Evolutionary conservation across 352 stramenopile genomes (phyloP), one percentile per base, ranked within the genome.

Genomic region (Nothophytophthora sp.): DNA sequence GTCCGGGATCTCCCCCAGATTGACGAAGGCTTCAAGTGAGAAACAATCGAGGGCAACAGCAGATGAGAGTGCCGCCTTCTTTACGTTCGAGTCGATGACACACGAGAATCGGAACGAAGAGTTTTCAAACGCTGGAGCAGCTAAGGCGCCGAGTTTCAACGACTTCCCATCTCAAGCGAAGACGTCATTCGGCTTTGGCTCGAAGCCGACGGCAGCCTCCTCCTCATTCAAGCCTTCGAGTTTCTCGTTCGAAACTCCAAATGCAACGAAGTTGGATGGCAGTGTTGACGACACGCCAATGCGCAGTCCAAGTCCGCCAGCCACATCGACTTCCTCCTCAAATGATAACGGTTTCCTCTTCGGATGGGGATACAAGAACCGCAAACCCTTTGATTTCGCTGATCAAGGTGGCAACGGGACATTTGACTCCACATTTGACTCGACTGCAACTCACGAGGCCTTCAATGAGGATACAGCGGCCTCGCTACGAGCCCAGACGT

Each of bases 301-400:
- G 62, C 16, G 8, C n/a, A 66, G 38, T 27, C 35, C 43, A 34
- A 61, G 43, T 16, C 37, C 52, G 35, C 43, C 39, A 6, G 18
- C 18, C 0, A 48, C 60, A 10, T 20, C 37, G 1, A 40, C 7
- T 29, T 29, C 5, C 20, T 36, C 47, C 3, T 29, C 50, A 9
- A 55, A 25, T 1, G 59, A 56, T 25, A 24, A 16, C 4, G 46
- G 50, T 16, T 66, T 66, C 59, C 16, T 61, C 22, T 66, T 69
- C 53, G 63, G 58, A 25, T 46, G 58, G 55, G 40, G 37, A 5
- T 73, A 69, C 40, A 73, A 67, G 35, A 65, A 66, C 34, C 48
- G 59, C 43, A 65, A 61, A 25, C 19, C 58, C 9, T 60, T 54
- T 54, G 7, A 9, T 0, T 60, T 53, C 18, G 43, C 28, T 2